Base-by-base conservation (phyloP, 805 yeast genomes). In the Kuraishia molischiana region DNA sequence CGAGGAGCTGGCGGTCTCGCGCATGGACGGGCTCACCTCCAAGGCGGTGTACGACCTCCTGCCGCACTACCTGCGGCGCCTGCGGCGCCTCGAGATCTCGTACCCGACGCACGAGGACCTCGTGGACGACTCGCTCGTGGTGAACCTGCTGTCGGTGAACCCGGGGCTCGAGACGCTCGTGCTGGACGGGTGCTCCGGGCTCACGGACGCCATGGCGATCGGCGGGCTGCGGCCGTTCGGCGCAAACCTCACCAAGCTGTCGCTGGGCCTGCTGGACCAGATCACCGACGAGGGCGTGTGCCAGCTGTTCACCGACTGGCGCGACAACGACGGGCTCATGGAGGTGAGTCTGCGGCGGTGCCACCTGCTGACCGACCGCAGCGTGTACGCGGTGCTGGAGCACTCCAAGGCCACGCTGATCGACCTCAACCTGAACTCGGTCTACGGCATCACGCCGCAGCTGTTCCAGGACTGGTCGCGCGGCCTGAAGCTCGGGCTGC, bases 21-120 rank as follows among this genome's bases (percentile, higher is more conserved):
- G 90, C 37, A 58, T 92, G 19, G 95, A 86, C 52, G 89, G 89
- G 1, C 56, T 92, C 19, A 69, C 66, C 34, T 68, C 77, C 2
- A 63, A 68, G 24, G 65, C 72, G 1, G 69, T 72, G 2, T 80
- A 79, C 48, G 79, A 75, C 32, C 53, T 81, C 30, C 54, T 87
- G 32, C 85, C 92, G 0, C 81, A 77, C 39, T 72, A 74, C 48
- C 52, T 85, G 20, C 62, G 66, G 1, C 62, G 66, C 1, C 54
- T 87, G 38, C 65, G 69, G 32, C 66, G 67, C 17, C 56, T 89
- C 32, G 87, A 81, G 43, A 56, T 92, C 0, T 69, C 85, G 14
- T 74, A 79, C 42, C 94, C 95, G 1, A 63, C 66, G 37, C 67
- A 67, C 31, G 86, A 77, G 44, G 79, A 76, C 8, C 63, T 83